Conservation (phyloP, 1,139 yeast genomes). For the Groenewaldozyma auringiensis region DNA sequence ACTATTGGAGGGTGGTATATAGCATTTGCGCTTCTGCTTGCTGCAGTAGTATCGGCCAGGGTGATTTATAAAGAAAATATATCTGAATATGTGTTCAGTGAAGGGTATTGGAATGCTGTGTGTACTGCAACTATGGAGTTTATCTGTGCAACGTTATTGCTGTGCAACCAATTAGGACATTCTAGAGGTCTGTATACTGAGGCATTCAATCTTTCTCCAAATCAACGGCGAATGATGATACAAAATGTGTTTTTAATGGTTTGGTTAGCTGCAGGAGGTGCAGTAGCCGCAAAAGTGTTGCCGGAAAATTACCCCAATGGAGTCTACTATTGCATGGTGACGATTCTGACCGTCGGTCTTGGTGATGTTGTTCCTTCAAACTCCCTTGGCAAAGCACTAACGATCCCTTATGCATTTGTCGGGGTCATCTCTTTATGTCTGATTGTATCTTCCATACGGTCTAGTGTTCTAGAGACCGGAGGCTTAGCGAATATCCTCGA, state of each 20-base stretch:
- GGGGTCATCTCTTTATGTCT: conserved; percentile 71
- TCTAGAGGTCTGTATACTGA: conserved; percentile 54
- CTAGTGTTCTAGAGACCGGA: conserved; percentile 51
- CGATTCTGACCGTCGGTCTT: conserved; percentile 68
- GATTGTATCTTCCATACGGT: conserved; percentile 59
- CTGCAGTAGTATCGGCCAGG: conserved; percentile 38
- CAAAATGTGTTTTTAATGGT: conserved; percentile 56
- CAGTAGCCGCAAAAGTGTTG: conserved; percentile 41
- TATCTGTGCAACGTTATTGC: conserved; percentile 44
- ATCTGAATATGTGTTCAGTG: conserved; percentile 32
- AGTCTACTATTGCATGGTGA: conserved; percentile 62
- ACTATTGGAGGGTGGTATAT: conserved; percentile 57
- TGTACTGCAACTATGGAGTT: conserved; percentile 57
- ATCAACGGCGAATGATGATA: conserved; percentile 65
- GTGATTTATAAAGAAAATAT: conserved; percentile 15
- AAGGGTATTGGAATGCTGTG: conserved; percentile 74
- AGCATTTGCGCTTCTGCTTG: conserved; percentile 47
- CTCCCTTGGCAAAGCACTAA: conserved; percentile 48
- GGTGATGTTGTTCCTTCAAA: conserved; percentile 60
- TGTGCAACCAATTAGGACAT: conserved; percentile 57
- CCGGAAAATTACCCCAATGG: conserved; percentile 50
- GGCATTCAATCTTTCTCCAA: conserved; percentile 52
- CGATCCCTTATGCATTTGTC: conserved; percentile 53
- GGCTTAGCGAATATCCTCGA: conserved; percentile 42
- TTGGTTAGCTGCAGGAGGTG: conserved; percentile 69